Evolutionary conservation across 768 basidiomycete species (phyloP), one percentile per base, ranked within the genome.

Genomic region (Amanita thiersii): DNA sequence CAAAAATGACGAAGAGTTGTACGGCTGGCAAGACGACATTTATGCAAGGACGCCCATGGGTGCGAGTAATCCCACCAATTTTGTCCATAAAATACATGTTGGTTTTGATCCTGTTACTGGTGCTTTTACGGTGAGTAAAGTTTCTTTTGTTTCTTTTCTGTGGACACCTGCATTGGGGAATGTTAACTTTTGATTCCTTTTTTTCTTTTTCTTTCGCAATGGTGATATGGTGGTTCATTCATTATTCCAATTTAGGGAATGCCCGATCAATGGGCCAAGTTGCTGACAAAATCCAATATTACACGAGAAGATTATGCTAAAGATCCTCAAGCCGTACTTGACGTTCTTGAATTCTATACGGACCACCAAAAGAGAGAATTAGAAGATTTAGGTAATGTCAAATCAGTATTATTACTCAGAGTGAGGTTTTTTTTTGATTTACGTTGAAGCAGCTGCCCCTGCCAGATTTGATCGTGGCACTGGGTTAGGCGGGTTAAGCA

Each of bases 31-130:
- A 60, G 94, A 99, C 56, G 93, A 96, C 57, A 83, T 99, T 46
- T 97, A 98, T 63, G 78, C 77, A 4, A 77, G 91, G 35, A 89
- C 86, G 54, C 91, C 93, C 2, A 88, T 93, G 81, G 90, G 94
- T 19, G 87, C 93, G 32, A 84, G 83, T 58, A 86, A 85, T 50
- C 94, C 94, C 0, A 97, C 93, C 5, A 94, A 99, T 61, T 98
- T 99, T 56, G 90, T 97, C 0, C 94, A 99, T 67, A 92, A 97
- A 58, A 92, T 98, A 2, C 94, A 98, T 61, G 94, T 98, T 43
- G 93, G 92, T 2, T 97, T 93, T 52, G 94, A 99, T 63, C 88
- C 92, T 2, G 69, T 87, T 32, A 85, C 86, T 30, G 94, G 94
- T 8, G 90, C 81, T 11, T 99, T 99, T 61, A 97, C 93, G 11